Percentiles rank a stretch among this genome's conserved stretches.
Evolutionary conservation across 1,284 basidiomycete genomes (phyloP).

Genomic region (Pseudozyma hubeiensis): DNA sequence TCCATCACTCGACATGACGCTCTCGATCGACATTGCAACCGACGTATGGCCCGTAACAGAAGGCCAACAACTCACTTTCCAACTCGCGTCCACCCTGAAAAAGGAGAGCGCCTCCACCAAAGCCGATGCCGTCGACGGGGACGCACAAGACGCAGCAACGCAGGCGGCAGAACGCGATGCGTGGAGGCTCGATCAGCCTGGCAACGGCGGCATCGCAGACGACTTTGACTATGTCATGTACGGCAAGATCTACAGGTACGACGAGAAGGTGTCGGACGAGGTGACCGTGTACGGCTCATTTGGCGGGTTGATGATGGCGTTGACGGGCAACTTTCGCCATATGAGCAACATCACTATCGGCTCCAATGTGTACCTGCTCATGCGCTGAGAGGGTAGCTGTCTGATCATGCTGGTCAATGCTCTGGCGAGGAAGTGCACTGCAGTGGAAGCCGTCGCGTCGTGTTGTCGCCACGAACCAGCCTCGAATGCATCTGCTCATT

Average conservation of each 20-base stretch:
- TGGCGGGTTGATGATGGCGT: slow-evolving; percentile 93
- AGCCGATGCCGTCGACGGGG: slow-evolving; percentile 59
- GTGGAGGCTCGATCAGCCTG: slow-evolving; percentile 89
- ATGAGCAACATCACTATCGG: slow-evolving; percentile 91
- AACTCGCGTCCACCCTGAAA: slow-evolving; percentile 76
- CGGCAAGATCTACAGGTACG: slow-evolving; percentile 98
- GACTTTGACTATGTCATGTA: slow-evolving; percentile 99
- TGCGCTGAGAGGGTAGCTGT: slow-evolving; percentile 72
- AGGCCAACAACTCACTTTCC: slow-evolving; percentile 83
- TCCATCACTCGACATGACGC: slow-evolving; percentile 80
- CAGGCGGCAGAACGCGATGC: slow-evolving; percentile 74
- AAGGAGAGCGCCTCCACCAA: slow-evolving; percentile 72
- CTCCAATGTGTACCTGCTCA: slow-evolving; percentile 88
- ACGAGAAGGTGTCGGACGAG: slow-evolving; percentile 82
- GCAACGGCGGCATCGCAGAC: slow-evolving; percentile 86
- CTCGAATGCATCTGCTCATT: too few relatives aligned
- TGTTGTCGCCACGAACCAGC: too few relatives aligned
- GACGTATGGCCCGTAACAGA: slow-evolving; percentile 69
- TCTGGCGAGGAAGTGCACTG: too few relatives aligned
- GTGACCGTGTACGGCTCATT: slow-evolving; percentile 96
- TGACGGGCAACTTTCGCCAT: slow-evolving; percentile 92
- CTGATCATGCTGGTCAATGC: too few relatives aligned
- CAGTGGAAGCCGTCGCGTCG: too few relatives aligned
- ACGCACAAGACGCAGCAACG: slow-evolving; percentile 42
- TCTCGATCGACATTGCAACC: slow-evolving; percentile 75